phyloP scores from a whole-genome alignment of 352 stramenopile genomes.

The Globisporangium nunn region DNA sequence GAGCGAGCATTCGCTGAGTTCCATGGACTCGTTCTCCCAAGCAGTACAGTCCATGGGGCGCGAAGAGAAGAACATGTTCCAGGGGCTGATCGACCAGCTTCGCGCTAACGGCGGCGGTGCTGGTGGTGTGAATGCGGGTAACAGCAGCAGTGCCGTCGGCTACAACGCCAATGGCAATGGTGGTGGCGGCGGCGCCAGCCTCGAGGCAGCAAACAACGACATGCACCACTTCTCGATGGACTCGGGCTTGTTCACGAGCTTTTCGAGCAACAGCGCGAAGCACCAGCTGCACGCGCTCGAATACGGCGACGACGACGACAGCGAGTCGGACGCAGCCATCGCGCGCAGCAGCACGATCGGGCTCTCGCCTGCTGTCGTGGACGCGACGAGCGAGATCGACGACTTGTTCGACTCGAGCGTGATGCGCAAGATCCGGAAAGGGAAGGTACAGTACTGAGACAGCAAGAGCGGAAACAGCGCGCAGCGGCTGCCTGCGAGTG shows the following conservation, averaged over 20 bases:
- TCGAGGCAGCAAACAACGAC: conserved; percentile 2
- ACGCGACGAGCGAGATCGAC: conserved; percentile 25
- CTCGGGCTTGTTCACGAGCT: conserved; percentile 26
- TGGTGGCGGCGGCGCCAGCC: too few relatives aligned
- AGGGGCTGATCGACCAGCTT: conserved; percentile 47
- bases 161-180: too few relatives aligned
- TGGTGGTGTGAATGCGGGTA: conserved; percentile 1
- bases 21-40: conserved; percentile 44
- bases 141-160: conserved; percentile 8
- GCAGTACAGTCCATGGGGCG: conserved; percentile 46
- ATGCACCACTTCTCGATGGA: conserved; percentile 29
- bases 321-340: conserved; percentile 25
- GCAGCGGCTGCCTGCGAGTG: neutral
- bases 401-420: conserved; percentile 43
- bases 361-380: conserved; percentile 2
- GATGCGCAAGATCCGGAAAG: conserved; percentile 58
- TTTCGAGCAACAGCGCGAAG: conserved; percentile 23
- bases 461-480: neutral
- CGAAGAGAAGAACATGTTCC: conserved; percentile 61
- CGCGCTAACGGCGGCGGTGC: conserved; percentile 10
- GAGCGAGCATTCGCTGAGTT: conserved; percentile 9
- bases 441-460: conserved; percentile 37
- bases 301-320: conserved; percentile 17
- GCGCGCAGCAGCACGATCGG: conserved; percentile 7
- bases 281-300: conserved; percentile 39